Evolutionary conservation across 1,284 basidiomycete genomes (phyloP).

Genomic region (Acaromyces ingoldii): DNA sequence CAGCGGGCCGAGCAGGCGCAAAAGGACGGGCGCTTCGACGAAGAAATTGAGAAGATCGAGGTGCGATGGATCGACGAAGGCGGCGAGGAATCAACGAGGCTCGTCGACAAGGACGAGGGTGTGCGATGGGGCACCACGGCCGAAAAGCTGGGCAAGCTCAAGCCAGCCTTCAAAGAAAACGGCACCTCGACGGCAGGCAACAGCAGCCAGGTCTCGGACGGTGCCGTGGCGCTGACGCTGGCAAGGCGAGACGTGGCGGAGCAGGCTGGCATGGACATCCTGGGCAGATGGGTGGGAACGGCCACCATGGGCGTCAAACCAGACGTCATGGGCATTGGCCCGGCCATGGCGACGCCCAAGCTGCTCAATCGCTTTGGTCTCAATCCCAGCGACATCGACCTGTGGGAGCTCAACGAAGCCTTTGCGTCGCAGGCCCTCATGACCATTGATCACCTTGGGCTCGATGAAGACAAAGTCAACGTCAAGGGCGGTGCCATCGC

Average conservation of each 20-base stretch:
- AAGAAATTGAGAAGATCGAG: slow-evolving; percentile 45
- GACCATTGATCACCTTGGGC: slow-evolving; percentile 38
- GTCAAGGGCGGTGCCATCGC: slow-evolving; percentile 50
- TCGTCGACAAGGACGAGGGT: slow-evolving; percentile 46
- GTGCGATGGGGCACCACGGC: slow-evolving; percentile 14
- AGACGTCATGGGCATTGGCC: slow-evolving; percentile 47
- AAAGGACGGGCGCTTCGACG: slow-evolving; percentile 31
- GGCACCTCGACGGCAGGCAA: slow-evolving; percentile 45
- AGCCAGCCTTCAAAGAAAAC: slow-evolving; percentile 40
- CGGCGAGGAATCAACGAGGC: slow-evolving; percentile 35
- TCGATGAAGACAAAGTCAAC: slow-evolving; percentile 38
- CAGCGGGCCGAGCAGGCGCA: slow-evolving; percentile 36
- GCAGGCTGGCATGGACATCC: slow-evolving; percentile 38
- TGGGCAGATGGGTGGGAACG: slow-evolving; percentile 42
- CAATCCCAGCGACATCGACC: slow-evolving; percentile 34
- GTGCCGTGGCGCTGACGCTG: slow-evolving; percentile 44
- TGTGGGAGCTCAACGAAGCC: slow-evolving; percentile 50
- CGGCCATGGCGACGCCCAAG: slow-evolving; percentile 40
- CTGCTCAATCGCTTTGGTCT: slow-evolving; percentile 39
- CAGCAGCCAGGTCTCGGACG: slow-evolving; percentile 46
- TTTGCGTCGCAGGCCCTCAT: slow-evolving; percentile 47
- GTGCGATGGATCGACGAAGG: slow-evolving; percentile 39
- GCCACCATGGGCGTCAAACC: slow-evolving; percentile 44
- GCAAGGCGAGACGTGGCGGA: slow-evolving; percentile 41
- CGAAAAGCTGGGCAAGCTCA: slow-evolving; percentile 33